Percentiles rank a stretch among this genome's conserved stretches.
These are phyloP conservation scores for Globisporangium okanoganense DNA, from an alignment of 352 stramenopile species.

Conservation along the genomic window DNA sequence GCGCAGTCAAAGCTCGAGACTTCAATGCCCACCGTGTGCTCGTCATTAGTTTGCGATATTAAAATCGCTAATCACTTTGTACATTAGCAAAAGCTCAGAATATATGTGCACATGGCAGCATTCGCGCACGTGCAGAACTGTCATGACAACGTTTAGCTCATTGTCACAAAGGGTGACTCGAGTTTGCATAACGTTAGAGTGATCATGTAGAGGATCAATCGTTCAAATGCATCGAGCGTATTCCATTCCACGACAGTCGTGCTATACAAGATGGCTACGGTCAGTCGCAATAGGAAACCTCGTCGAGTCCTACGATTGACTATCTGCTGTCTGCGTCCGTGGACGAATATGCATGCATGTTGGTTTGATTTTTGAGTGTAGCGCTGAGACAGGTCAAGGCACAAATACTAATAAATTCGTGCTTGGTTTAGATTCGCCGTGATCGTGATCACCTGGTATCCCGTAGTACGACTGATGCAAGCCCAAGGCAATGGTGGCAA, in stretches of 20 bases:
- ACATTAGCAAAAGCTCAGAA: neutral
- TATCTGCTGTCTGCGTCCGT: neutral
- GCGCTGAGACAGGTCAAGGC: conserved; percentile 87
- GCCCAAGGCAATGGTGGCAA: conserved; percentile 76
- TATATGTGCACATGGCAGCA: neutral
- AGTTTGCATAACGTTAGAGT: no score
- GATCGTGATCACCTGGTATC: conserved; percentile 65
- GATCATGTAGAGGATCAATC: no score
- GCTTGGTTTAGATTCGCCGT: conserved; percentile 87
- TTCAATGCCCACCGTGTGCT: neutral
- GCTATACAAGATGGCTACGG: neutral
- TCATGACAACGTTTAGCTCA: no score
- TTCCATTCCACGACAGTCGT: no score
- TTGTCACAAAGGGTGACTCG: no score
- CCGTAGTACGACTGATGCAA: conserved; percentile 76
- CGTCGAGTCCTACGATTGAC: neutral
- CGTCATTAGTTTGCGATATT: neutral
- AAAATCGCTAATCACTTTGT: neutral
- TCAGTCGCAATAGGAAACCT: no score
- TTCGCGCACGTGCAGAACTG: no score
- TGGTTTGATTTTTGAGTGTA: conserved; percentile 33
- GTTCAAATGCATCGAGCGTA: no score
- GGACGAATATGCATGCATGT: neutral
- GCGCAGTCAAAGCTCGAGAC: neutral
- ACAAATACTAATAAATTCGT: conserved; percentile 51